phyloP scores from a whole-genome alignment of 2,329 filamentous ascomycete genomes.

The Fonsecaea pedrosoi region DNA sequence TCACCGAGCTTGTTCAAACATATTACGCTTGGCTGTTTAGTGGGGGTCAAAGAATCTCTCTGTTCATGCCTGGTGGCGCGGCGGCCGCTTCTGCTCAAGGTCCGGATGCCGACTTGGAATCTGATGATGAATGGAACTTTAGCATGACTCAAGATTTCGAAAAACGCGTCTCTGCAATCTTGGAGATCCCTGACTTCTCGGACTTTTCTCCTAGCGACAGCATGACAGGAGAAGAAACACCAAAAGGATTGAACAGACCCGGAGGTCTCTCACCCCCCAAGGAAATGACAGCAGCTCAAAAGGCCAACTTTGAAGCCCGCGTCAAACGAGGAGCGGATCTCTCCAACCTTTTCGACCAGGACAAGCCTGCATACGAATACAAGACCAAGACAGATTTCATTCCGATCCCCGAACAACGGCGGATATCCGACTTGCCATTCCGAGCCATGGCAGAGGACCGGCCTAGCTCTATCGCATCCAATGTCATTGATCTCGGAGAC shows the following conservation, averaged over 20 bases:
- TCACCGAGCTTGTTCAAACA: slow-evolving; percentile 55
- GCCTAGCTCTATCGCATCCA: slow-evolving; percentile 56
- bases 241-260: slow-evolving; percentile 39
- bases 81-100: slow-evolving; percentile 57
- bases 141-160: slow-evolving; percentile 69
- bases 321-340: slow-evolving; percentile 64
- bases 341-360: slow-evolving; percentile 64
- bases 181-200: slow-evolving; percentile 41
- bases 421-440: slow-evolving; percentile 62
- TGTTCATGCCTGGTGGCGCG: slow-evolving; percentile 67
- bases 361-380: slow-evolving; percentile 64
- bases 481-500: slow-evolving; percentile 60
- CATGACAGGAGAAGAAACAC: slow-evolving; percentile 50
- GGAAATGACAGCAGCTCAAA: slow-evolving; percentile 53
- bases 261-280: slow-evolving; percentile 36
- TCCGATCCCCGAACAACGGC: slow-evolving; percentile 52
- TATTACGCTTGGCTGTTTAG: slow-evolving; percentile 58
- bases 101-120: slow-evolving; percentile 51
- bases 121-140: slow-evolving; percentile 68
- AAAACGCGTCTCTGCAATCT: slow-evolving; percentile 55
- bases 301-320: slow-evolving; percentile 62
- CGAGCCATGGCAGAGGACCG: slow-evolving; percentile 43
- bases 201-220: slow-evolving; percentile 54
- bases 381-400: slow-evolving; percentile 60
- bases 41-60: slow-evolving; percentile 59